Evolutionary conservation across 2,329 filamentous ascomycete species (phyloP).

Genomic region (Alternaria metachromatica): DNA sequence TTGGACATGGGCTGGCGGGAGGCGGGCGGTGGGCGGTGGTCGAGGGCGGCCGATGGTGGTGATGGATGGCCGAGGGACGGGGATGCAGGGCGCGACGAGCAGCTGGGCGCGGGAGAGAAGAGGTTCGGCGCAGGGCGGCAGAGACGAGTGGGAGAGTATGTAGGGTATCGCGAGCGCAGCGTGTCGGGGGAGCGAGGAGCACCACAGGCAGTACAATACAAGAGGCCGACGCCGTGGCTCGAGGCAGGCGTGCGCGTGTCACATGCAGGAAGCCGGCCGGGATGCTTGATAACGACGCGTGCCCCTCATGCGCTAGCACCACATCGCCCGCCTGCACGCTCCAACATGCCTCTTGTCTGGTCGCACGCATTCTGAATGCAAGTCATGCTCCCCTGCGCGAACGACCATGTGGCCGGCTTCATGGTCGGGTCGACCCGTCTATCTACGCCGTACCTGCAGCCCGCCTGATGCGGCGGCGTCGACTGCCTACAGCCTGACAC

Average conservation of each 20-base stretch:
- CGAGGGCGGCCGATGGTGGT: constrained; percentile 12
- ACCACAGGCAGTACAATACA: background rate
- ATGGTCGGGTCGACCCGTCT: background rate
- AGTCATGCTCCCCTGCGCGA: background rate
- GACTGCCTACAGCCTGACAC: constrained; percentile 58
- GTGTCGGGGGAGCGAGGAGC: background rate
- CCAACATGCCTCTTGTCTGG: background rate
- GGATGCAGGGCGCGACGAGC: constrained; percentile 1
- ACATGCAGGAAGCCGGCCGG: background rate
- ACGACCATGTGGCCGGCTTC: background rate
- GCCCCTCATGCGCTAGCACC: background rate
- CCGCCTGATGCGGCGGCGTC: constrained; percentile 4
- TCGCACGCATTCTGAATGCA: background rate
- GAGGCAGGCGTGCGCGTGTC: background rate
- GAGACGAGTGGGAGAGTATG: background rate
- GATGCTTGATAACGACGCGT: background rate
- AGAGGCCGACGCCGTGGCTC: background rate
- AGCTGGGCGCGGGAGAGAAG: background rate
- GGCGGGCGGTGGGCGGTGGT: constrained; percentile 5
- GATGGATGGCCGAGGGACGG: constrained; percentile 4
- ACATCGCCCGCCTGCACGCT: background rate
- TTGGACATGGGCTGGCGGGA: constrained; percentile 46
- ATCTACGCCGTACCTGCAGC: constrained; percentile 12
- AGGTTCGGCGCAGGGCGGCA: background rate
- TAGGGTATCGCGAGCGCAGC: background rate